phyloP scores from a whole-genome alignment of 2,329 filamentous ascomycete species.

The Harringtonia lauricola region DNA sequence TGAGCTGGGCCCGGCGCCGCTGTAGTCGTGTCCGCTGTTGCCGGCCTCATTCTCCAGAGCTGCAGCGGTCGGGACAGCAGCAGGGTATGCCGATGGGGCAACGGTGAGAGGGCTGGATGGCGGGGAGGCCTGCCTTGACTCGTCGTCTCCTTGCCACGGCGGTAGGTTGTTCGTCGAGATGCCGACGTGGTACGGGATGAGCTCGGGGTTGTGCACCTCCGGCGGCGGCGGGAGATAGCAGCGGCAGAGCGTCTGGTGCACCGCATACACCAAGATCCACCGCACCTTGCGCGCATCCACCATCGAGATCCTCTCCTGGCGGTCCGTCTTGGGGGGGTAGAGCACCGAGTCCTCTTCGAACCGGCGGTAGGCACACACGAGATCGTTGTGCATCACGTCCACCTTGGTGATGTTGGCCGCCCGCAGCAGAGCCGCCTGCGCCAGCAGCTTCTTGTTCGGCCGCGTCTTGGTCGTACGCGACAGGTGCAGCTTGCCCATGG shows the following conservation, averaged over 20 bases:
- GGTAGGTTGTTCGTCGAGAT: constrained; percentile 30
- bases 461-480: constrained; percentile 26
- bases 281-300: constrained; percentile 64
- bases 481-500: constrained; percentile 4
- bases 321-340: constrained; percentile 40
- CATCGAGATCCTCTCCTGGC: constrained; percentile 43
- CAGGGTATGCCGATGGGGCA: neutral
- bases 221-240: constrained; percentile 45
- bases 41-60: neutral
- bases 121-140: neutral
- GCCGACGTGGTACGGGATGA: constrained; percentile 45
- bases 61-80: neutral
- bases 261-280: constrained; percentile 67
- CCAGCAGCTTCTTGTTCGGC: constrained; percentile 35
- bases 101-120: neutral
- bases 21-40: neutral
- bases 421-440: constrained; percentile 39
- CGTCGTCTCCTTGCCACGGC: constrained; percentile 29
- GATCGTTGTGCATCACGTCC: constrained; percentile 31
- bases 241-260: constrained; percentile 60
- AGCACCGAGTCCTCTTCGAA: constrained; percentile 55
- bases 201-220: constrained; percentile 46
- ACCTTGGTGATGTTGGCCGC: constrained; percentile 34
- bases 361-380: constrained; percentile 57
- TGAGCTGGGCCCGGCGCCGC: no score